Evolutionary conservation across 192 early-diverging fungal genomes (phyloP), one percentile per base, ranked within the genome.

Genomic region (Diversispora epigaea): DNA sequence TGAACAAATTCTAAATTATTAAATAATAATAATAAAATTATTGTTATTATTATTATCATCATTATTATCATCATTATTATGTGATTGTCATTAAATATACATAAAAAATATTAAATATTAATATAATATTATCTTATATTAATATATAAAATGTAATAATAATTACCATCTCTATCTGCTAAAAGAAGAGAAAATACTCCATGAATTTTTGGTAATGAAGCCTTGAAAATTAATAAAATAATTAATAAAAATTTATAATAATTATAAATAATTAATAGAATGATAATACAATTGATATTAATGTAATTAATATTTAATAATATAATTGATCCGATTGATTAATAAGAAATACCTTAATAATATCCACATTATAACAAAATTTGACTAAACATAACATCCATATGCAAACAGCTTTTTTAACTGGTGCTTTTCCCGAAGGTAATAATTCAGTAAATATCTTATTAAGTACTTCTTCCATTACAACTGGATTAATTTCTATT

Each of bases 351-450:
- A 85, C 82, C 80, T 84, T 84, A n/a, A 89, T 79, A 60, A 83
- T 71, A 14, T 70, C 69, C 57, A 81, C 78, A 3, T 76, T 73
- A 4, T 84, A 85, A 76, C 90, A 90, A 70, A 90, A 93, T 73
- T 93, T 94, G 68, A 92, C 84, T 10, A 94, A 54, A 22, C 90
- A 92, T 17, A 95, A 78, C 21, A 94, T 77, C 94, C 94, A 95
- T 19, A 93, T 87, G 60, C 89, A 92, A 6, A 86, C 86, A 7
- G 88, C 88, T 77, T 94, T 93, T 44, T 86, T 83, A 17, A 80
- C 83, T 32, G 84, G 81, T 0, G 88, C 83, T n/a, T 78, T 82
- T 5, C 81, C 82, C 11, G 81, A 84, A 4, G 86, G 81, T 11
- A 86, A 77, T 69, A 88, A 84, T 1, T 86, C 81, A 21, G 80